Evolutionary conservation across 2,329 filamentous ascomycete genomes (phyloP), one percentile per base, ranked within the genome.

Genomic region (Aspergillus fructus): DNA sequence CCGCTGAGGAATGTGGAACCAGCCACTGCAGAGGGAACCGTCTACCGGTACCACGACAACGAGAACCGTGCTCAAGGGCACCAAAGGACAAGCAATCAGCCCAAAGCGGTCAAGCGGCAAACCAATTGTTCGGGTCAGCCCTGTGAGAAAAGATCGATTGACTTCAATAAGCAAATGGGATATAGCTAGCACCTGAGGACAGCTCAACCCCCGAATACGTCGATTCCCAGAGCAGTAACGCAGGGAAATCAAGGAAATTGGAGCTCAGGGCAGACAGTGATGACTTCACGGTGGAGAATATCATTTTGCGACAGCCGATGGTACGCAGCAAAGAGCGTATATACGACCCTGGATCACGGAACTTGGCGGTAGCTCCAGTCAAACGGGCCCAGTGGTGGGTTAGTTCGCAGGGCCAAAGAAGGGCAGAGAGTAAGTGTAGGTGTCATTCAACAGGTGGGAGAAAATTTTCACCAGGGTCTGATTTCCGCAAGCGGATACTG

Each of bases 401-500:
- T 33, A 41, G 17, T n/a, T 24, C 8, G 42, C 13, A 21, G 43
- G 6, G 11, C n/a, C n/a, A 11, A 23, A 11, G 34, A 41, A 39
- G 21, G 17, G 19, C 27, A 48, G 52, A 55, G 34, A 39, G 55
- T 43, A 40, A 50, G 49, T 62, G 58, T 59, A 62, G 41, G 55
- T 45, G 59, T 62, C 60, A 62, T 62, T 37, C 39, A 57, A 45
- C 37, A 30, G 17, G 27, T 27, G 7, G 17, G 21, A n/a, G 17
- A 19, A 47, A 41, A 15, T 19, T 51, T 41, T 34, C 7, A 43
- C 21, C 6, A 17, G 27, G 23, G 2, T 21, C 8, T 4, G 30
- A 2, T 15, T 23, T 30, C 55, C 46, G 59, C 49, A 59, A 53
- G 54, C 50, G 42, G 58, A 39, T 15, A 50, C 3, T 12, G 7